Evolutionary conservation across 441 rosid species (phyloP), one percentile per base, ranked within the genome.

Genomic region (Gossypium trilobum): DNA sequence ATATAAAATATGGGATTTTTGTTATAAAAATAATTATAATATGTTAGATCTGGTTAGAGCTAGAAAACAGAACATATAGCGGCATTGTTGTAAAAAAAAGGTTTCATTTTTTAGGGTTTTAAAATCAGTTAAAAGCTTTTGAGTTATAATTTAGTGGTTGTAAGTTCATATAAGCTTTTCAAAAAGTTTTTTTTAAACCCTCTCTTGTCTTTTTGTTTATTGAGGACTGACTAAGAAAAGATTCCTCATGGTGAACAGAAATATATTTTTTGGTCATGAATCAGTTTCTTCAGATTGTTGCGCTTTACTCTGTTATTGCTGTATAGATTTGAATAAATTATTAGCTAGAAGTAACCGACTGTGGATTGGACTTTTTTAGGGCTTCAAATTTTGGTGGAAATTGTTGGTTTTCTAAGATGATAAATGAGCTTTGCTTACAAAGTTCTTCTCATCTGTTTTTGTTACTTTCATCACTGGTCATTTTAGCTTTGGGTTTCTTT

Each of bases 141-240:
- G 10, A 57, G 72, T 70, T 57, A 72, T 74, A 72, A 67, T 82
- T 69, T 65, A 64, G 77, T 64, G 68, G 78, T 74, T 73, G 72
- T 82, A 78, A 76, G 76, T 73, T 77, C 76, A 54, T 82, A 72
- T 19, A 67, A 82, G 79, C 85, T 83, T 85, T 71, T 85, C 58
- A 48, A 57, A 78, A 85, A 77, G 81, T 75, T 68, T 73, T 68
- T 50, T 71, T 10, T 0, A 73, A 33, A 6, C 39, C 51, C 0
- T 13, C 22, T 1, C 78, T 84, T 81, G 85, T 85, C 76, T 63
- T 81, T 81, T 80, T 80, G 81, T 59, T 20, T 10, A 65, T 70
- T 60, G 77, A 74, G 58, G 79, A 73, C 86, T 72, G 60, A 62
- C 73, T 75, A 19, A 76, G 39, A 60, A 7, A 74, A 78, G 83